These are phyloP conservation scores for Candida sanyaensis DNA, from an alignment of 1,139 yeast species.

Conservation along the genomic window DNA sequence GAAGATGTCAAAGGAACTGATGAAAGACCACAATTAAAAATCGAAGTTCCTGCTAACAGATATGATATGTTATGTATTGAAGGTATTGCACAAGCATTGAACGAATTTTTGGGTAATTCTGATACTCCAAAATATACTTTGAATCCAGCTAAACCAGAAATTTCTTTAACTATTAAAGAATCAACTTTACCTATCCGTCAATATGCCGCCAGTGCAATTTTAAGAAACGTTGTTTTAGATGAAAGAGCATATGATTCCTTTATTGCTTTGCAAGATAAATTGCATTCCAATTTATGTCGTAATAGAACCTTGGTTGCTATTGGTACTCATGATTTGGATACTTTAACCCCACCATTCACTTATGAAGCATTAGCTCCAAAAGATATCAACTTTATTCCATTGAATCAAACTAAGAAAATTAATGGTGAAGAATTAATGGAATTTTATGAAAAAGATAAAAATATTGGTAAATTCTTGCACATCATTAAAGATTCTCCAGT, in stretches of 20 bases:
- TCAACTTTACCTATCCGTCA: conserved; percentile 80
- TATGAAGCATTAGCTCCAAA: conserved; percentile 84
- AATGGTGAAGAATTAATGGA: conserved; percentile 82
- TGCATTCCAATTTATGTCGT: conserved; percentile 94
- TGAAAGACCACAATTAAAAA: conserved; percentile 94
- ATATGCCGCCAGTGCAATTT: conserved; percentile 90
- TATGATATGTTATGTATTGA: conserved; percentile 98
- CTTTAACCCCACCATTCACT: conserved; percentile 80
- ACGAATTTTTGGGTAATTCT: conserved; percentile 77
- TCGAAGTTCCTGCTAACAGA: conserved; percentile 97
- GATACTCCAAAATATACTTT: conserved; percentile 68
- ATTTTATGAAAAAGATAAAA: conserved; percentile 87
- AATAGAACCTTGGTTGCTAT: conserved; percentile 96
- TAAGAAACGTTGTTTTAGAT: conserved; percentile 80
- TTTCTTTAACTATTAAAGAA: conserved; percentile 70
- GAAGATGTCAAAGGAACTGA: conserved; percentile 66
- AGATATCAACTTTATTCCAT: conserved; percentile 77
- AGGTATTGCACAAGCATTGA: conserved; percentile 94
- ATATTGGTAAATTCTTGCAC: conserved; percentile 84
- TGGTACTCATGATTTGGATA: conserved; percentile 95
- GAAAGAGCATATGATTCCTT: conserved; percentile 89
- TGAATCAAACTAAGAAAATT: conserved; percentile 79
- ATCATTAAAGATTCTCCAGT: conserved; percentile 88
- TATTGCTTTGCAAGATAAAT: conserved; percentile 93
- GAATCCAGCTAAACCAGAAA: conserved; percentile 60